Percentiles rank a stretch among this genome's conserved stretches.
phyloP scores from a whole-genome alignment of 2,329 filamentous ascomycete genomes.

The Grosmannia serpens region DNA sequence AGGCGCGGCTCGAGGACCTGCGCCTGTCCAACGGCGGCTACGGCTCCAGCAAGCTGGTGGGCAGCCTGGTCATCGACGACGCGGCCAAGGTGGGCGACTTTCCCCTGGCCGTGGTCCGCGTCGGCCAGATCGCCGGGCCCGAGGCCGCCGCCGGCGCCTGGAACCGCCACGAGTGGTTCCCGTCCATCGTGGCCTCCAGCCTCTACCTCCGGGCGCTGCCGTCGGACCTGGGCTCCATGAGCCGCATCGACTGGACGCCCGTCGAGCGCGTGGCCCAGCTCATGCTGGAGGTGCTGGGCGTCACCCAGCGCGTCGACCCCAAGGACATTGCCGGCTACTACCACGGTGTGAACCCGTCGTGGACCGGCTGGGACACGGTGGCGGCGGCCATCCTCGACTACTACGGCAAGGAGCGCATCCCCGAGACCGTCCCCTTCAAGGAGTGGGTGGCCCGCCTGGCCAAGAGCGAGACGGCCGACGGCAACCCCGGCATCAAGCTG shows the following conservation, averaged over 20 bases:
- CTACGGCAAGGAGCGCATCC: conserved; percentile 26
- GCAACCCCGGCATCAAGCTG: conserved; percentile 40
- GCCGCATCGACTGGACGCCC: conserved; percentile 42
- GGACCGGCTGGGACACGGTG: conserved; percentile 28
- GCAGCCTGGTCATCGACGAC: conserved; percentile 30
- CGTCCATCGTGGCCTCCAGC: conserved; percentile 36
- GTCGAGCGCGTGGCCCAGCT: conserved; percentile 34
- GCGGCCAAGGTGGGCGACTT: conserved; percentile 24
- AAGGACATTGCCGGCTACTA: conserved; percentile 24
- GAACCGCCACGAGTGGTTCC: conserved; percentile 48
- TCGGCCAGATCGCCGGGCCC: conserved; percentile 37
- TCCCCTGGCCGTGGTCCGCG: conserved; percentile 27
- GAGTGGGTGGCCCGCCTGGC: conserved; percentile 36
- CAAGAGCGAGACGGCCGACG: conserved; percentile 24
- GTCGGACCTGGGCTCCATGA: conserved; percentile 27
- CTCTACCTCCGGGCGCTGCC: conserved; percentile 36
- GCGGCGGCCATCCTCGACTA: conserved; percentile 27
- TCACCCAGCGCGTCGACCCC: conserved; percentile 16
- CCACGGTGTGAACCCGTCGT: conserved; percentile 36
- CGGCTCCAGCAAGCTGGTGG: conserved; percentile 30
- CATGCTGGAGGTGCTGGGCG: conserved; percentile 33
- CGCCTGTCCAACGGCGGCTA: conserved; percentile 25
- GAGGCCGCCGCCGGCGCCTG: conserved; percentile 28
- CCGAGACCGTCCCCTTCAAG: conserved; percentile 26
- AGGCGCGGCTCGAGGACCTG: conserved; percentile 24